Evolutionary conservation across 805 yeast genomes (phyloP).

Genomic region (Wickerhamomyces ciferrii): DNA sequence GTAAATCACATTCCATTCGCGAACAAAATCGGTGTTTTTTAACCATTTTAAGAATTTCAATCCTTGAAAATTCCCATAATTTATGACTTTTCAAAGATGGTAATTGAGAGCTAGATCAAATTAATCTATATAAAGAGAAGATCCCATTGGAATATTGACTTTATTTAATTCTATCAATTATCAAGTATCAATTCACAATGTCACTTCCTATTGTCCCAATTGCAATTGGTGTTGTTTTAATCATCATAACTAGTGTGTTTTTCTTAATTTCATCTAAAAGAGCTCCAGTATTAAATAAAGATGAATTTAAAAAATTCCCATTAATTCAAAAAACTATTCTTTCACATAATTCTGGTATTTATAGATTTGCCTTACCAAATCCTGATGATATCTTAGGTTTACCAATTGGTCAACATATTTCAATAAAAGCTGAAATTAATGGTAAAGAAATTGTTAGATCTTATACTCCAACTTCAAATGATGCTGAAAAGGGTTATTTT

Average conservation of each 20-base stretch:
- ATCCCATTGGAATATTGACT: too few species aligned
- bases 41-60: too few species aligned
- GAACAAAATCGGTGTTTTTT: too few species aligned
- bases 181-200: background rate
- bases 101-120: too few species aligned
- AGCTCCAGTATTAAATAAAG: conserved; percentile 49
- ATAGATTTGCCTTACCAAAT: conserved; percentile 78
- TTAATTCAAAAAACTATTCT: conserved; percentile 70
- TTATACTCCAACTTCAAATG: conserved; percentile 85
- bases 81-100: too few species aligned
- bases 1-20: too few species aligned
- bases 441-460: conserved; percentile 82
- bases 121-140: too few species aligned
- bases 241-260: too few species aligned
- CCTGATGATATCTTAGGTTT: conserved; percentile 73
- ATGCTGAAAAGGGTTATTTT: conserved; percentile 73
- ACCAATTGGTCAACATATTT: conserved; percentile 93
- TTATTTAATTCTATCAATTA: too few species aligned
- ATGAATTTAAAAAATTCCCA: conserved; percentile 72
- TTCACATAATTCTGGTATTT: conserved; percentile 76
- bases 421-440: conserved; percentile 67
- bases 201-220: background rate
- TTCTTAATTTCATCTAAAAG: too few species aligned
- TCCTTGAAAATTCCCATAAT: too few species aligned
- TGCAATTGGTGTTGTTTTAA: conserved; percentile 8